These are phyloP conservation scores for Trichoderma harzianum DNA, from an alignment of 2,329 filamentous ascomycete genomes.

Conservation along the genomic window DNA sequence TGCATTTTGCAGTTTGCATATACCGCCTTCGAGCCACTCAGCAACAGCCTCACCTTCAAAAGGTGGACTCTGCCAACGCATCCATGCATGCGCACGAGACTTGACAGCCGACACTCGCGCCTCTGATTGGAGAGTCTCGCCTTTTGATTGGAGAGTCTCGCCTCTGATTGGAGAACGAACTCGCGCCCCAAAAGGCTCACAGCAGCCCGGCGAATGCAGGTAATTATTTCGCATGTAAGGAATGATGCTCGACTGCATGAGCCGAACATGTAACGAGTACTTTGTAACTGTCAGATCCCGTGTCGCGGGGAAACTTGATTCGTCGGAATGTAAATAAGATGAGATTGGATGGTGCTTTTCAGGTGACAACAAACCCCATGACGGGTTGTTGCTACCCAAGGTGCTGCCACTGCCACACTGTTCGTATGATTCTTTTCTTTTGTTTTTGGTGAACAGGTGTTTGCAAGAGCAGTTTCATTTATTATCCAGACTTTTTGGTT, in stretches of 20 bases:
- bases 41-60: neutral
- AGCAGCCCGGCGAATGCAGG: neutral
- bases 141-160: no score
- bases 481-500: neutral
- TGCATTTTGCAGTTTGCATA: neutral
- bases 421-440: neutral
- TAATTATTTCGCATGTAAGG: conserved; percentile 2
- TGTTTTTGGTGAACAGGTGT: neutral
- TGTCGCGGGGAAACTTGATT: neutral
- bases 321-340: neutral
- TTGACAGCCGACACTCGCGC: neutral
- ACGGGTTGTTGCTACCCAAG: neutral
- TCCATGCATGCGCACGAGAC: conserved; percentile 13
- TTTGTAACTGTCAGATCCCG: neutral
- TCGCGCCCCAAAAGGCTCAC: neutral
- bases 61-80: conserved; percentile 10
- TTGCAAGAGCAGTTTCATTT: neutral
- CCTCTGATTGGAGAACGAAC: neutral
- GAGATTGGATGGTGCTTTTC: neutral
- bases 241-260: conserved; percentile 5
- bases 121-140: neutral
- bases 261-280: neutral
- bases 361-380: neutral
- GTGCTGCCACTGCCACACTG: neutral
- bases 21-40: neutral